Base-by-base conservation (phyloP, 805 yeast species). In the Candida hispaniensis region DNA sequence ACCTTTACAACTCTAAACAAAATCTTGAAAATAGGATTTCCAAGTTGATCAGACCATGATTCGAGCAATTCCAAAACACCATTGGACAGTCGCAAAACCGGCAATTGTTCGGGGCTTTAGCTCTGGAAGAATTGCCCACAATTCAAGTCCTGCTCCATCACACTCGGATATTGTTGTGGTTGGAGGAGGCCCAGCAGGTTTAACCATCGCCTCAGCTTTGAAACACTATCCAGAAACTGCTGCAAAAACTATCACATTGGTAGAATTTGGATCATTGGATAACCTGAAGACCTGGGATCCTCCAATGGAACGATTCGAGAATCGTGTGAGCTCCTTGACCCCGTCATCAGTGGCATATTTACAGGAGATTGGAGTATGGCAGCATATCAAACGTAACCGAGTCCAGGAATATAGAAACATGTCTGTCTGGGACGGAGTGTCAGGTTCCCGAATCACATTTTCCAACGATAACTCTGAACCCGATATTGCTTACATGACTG, bases 181-280 rank as follows among this genome's bases (percentile, higher is more conserved):
- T 21, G 98, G 98, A 21, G 97, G 93, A 6, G 98, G 98, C 0
- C 95, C 97, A 1, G 97, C 97, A 1, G 98, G 98, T 0, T 60
- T 91, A 39, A 77, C 94, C 2, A 60, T 91, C 21, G 75, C 91
- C 4, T 69, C 94, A 0, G 93, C 93, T 0, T 58, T 88, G 39
- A 48, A 80, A 52, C 65, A 66, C 44, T 76, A 85, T 1, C 73
- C 77, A 3, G 53, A 64, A 13, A 69, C 94, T 4, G 61, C 58
- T 17, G 61, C 70, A 32, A 65, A 83, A 26, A 64, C 65, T 28
- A 69, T 88, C 30, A 69, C 75, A 0, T 59, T 91, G 33, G 66
- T 91, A 15, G 98, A 91, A 55, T 83, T 79, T 1, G 67, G 71
- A 29, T 69, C 71, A 41, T 53, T 88, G 15, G 61, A 62, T 13